These are phyloP conservation scores for Populus euphratica DNA, from an alignment of 345 rosid genomes.

Conservation along the genomic window DNA sequence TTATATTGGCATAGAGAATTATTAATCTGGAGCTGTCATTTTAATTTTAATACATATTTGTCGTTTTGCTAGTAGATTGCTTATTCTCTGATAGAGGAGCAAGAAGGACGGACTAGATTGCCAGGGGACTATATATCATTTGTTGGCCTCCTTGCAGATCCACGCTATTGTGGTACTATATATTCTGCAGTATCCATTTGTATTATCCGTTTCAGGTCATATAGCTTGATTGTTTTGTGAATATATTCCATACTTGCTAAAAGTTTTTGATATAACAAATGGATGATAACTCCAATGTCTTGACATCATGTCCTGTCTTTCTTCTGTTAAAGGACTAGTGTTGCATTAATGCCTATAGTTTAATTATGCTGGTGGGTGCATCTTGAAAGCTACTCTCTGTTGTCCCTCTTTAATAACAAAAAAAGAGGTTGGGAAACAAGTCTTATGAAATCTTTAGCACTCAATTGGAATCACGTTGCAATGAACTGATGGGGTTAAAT, in stretches of 20 bases:
- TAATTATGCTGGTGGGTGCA: neutral
- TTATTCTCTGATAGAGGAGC: slow-evolving; percentile 79
- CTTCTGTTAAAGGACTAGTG: neutral
- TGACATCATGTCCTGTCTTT: neutral
- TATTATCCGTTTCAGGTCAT: slow-evolving; percentile 16
- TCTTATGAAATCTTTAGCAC: neutral
- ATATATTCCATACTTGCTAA: slow-evolving; percentile 4
- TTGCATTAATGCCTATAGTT: neutral
- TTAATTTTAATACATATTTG: neutral
- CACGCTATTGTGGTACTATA: slow-evolving; percentile 87
- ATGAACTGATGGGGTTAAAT: neutral
- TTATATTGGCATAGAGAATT: neutral
- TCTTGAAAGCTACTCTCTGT: neutral
- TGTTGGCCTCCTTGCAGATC: slow-evolving; percentile 94
- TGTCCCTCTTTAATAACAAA: neutral
- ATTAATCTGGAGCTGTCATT: neutral
- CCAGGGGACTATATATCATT: slow-evolving; percentile 82
- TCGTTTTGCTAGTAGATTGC: slow-evolving; percentile 57
- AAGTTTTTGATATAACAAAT: neutral
- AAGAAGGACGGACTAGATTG: slow-evolving; percentile 64
- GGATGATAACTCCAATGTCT: neutral
- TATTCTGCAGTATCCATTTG: slow-evolving; percentile 36
- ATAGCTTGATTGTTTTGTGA: slow-evolving; percentile 12
- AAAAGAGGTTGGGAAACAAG: neutral
- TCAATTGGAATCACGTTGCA: neutral